phyloP scores from a whole-genome alignment of 106 monocot species.

The Dioscorea dumetorum region DNA sequence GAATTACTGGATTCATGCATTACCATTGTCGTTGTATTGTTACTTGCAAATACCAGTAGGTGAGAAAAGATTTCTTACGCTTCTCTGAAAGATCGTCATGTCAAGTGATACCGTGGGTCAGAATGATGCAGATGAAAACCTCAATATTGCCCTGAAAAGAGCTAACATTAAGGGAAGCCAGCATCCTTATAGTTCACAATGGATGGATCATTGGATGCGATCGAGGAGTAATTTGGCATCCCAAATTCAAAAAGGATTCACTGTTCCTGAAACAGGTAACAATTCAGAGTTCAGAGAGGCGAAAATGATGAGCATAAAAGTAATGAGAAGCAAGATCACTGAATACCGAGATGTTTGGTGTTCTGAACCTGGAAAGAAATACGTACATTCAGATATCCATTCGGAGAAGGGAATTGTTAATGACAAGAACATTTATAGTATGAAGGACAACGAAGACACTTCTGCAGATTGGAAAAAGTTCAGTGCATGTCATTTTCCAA shows the following conservation, averaged over 20 bases:
- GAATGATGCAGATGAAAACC: conserved; percentile 12
- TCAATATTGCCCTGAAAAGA: conserved; percentile 7
- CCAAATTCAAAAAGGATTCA: not conserved
- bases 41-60: not conserved
- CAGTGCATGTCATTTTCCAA: conserved; percentile 9
- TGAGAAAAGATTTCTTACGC: not conserved
- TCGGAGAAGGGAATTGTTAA: conserved; percentile 5
- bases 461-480: conserved; percentile 10
- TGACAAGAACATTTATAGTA: conserved; percentile 4
- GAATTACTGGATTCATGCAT: too few relatives aligned
- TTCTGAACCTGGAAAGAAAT: conserved; percentile 1
- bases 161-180: conserved; percentile 1
- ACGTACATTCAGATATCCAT: conserved; percentile 3
- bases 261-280: not conserved
- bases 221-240: conserved; percentile 4
- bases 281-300: conserved; percentile 8
- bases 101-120: conserved; percentile 10
- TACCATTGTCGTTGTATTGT: not conserved
- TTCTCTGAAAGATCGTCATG: conserved; percentile 16
- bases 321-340: conserved; percentile 2
- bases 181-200: conserved; percentile 10
- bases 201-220: conserved; percentile 29
- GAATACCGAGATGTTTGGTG: conserved; percentile 1
- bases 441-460: conserved; percentile 9
- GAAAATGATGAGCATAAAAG: conserved; percentile 9